phyloP scores from a whole-genome alignment of 139 green algal genomes.

The Medakamo hakoo region DNA sequence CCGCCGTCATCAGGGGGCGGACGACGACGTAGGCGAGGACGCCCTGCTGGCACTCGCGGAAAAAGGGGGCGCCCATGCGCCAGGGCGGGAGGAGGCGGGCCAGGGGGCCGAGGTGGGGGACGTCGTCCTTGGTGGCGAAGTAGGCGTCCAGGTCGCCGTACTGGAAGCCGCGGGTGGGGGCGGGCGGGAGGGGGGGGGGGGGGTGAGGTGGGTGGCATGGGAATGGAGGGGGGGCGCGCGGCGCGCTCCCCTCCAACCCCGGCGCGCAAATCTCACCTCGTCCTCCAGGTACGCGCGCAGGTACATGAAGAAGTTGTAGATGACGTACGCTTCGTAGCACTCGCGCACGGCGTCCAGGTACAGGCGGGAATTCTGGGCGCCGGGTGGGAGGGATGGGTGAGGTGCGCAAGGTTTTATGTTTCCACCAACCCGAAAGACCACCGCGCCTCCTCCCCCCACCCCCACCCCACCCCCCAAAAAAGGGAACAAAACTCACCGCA shows the following conservation, averaged over 20 bases:
- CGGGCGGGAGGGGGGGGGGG: too few species aligned
- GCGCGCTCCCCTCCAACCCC: too few species aligned
- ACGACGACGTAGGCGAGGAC: slow-evolving; percentile 89
- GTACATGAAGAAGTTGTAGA: slow-evolving; percentile 92
- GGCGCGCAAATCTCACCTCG: too few species aligned
- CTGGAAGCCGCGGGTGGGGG: too few species aligned
- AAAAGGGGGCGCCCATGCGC: slow-evolving; percentile 41
- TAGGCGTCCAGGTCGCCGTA: slow-evolving; percentile 52
- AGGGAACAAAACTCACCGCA: too few species aligned
- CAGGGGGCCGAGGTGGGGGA: slow-evolving; percentile 54
- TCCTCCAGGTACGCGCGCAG: slow-evolving; percentile 72
- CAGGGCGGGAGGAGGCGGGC: slow-evolving; percentile 20
- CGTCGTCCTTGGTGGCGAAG: slow-evolving; percentile 26
- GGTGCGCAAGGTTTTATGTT: neutral
- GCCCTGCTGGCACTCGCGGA: slow-evolving; percentile 60
- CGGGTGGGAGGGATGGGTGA: too few species aligned
- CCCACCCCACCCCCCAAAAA: too few species aligned
- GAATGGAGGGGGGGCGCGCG: too few species aligned
- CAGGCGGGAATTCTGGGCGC: slow-evolving; percentile 4
- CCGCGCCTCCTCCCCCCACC: slow-evolving; percentile 22
- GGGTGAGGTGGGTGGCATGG: too few species aligned
- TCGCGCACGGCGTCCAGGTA: slow-evolving; percentile 75
- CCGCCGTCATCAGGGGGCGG: slow-evolving; percentile 50
- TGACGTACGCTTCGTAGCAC: slow-evolving; percentile 87
- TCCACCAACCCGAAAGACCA: too few species aligned